Conservation (phyloP, 2,329 filamentous ascomycete genomes). For the Cytospora mali region DNA sequence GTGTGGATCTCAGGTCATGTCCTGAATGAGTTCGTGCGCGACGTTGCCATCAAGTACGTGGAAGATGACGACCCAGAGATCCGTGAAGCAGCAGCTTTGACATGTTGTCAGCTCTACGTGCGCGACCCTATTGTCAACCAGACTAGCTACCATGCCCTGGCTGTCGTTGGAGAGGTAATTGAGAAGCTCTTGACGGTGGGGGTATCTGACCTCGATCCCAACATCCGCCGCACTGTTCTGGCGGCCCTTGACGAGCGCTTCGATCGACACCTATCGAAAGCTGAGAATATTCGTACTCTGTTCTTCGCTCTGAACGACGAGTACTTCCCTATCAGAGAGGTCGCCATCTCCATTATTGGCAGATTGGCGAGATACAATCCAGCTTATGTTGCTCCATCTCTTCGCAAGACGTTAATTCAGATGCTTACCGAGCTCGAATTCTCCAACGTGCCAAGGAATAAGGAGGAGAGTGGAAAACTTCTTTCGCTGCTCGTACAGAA, state of each 20-base stretch:
- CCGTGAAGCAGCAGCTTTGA: conserved; percentile 89
- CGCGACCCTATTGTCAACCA: conserved; percentile 97
- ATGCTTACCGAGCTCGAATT: conserved; percentile 96
- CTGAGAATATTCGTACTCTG: conserved; percentile 93
- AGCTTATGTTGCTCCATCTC: conserved; percentile 93
- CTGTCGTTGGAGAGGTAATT: conserved; percentile 97
- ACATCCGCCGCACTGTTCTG: conserved; percentile 86
- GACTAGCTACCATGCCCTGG: conserved; percentile 93
- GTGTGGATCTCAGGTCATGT: conserved; percentile 64
- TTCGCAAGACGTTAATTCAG: conserved; percentile 94
- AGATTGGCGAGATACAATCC: conserved; percentile 89
- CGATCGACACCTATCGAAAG: conserved; percentile 93
- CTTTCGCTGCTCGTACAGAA: conserved; percentile 92
- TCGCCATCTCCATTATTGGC: conserved; percentile 94
- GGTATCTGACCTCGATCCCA: conserved; percentile 86
- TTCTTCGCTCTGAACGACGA: conserved; percentile 97
- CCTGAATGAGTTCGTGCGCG: conserved; percentile 96
- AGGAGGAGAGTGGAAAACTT: conserved; percentile 93
- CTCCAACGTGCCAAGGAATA: conserved; percentile 89
- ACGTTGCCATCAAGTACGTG: conserved; percentile 97
- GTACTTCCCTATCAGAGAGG: conserved; percentile 87
- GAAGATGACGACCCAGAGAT: conserved; percentile 95
- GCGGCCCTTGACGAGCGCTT: conserved; percentile 90
- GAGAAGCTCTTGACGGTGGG: conserved; percentile 94
- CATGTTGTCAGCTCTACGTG: conserved; percentile 96